Conservation (phyloP, 2,329 filamentous ascomycete species). For the Aureobasidium mangrovei region DNA sequence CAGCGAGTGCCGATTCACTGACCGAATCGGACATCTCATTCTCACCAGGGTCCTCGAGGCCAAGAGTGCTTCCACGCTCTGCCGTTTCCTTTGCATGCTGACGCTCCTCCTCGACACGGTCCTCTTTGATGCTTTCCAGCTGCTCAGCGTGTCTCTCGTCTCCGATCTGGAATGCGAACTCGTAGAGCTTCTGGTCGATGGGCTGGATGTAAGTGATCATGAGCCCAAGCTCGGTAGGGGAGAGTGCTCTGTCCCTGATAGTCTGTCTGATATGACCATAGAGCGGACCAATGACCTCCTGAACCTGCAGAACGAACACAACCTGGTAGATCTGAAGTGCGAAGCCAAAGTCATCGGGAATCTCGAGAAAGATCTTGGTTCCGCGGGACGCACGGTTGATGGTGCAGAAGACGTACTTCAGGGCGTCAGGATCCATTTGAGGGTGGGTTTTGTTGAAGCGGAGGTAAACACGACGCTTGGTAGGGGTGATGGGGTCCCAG, state of each 20-base stretch:
- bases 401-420: neutral
- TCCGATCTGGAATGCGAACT: neutral
- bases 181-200: neutral
- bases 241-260: neutral
- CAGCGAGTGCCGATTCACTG: too few relatives aligned
- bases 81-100: too few relatives aligned
- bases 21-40: too few relatives aligned
- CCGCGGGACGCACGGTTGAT: neutral
- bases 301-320: neutral
- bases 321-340: neutral
- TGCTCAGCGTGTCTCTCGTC: too few relatives aligned
- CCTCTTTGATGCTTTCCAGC: too few relatives aligned
- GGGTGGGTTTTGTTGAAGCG: neutral
- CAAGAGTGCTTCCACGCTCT: too few relatives aligned
- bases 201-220: neutral
- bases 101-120: too few relatives aligned
- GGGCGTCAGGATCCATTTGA: neutral
- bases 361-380: neutral
- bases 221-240: neutral
- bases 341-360: neutral
- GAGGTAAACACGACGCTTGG: neutral
- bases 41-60: too few relatives aligned
- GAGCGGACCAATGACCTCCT: neutral
- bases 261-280: constrained; percentile 2
- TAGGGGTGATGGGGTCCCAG: neutral